These are phyloP conservation scores for Sordariomycetes sp. DNA, from an alignment of 2,329 filamentous ascomycete species.

Conservation along the genomic window DNA sequence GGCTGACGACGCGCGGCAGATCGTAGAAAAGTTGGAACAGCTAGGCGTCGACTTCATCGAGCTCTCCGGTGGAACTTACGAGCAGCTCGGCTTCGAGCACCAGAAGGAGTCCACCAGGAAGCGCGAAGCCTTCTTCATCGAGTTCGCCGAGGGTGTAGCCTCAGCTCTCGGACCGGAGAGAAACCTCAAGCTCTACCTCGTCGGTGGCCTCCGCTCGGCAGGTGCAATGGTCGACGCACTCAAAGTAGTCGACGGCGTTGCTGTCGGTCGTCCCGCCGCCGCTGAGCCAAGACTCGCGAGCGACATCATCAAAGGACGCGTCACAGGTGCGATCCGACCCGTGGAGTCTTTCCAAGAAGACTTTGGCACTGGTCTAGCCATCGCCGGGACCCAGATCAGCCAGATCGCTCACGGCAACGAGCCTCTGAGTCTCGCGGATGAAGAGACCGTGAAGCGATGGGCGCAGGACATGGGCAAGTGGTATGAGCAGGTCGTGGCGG, in stretches of 20 bases:
- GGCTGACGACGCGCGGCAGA: slow-evolving; percentile 37
- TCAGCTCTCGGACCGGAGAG: slow-evolving; percentile 16
- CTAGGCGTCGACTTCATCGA: slow-evolving; percentile 49
- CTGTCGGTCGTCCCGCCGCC: slow-evolving; percentile 32
- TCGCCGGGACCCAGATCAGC: slow-evolving; percentile 9
- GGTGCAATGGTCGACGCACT: slow-evolving; percentile 50
- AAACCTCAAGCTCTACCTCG: slow-evolving; percentile 49
- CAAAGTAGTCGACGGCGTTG: slow-evolving; percentile 48
- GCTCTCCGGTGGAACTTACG: slow-evolving; percentile 51
- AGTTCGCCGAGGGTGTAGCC: slow-evolving; percentile 46
- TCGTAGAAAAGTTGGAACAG: slow-evolving; percentile 35
- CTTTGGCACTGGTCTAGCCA: not conserved
- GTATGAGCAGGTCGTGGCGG: slow-evolving; percentile 11
- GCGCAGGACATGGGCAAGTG: slow-evolving; percentile 12
- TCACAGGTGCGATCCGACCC: slow-evolving; percentile 10
- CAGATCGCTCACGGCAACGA: slow-evolving; percentile 12
- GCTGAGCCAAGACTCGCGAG: slow-evolving; percentile 21
- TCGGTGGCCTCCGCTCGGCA: slow-evolving; percentile 46
- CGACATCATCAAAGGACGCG: slow-evolving; percentile 15
- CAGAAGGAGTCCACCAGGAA: slow-evolving; percentile 43
- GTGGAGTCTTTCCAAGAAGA: slow-evolving; percentile 8
- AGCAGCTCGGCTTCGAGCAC: slow-evolving; percentile 40
- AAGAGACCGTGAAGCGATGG: slow-evolving; percentile 9
- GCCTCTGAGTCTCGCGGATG: slow-evolving; percentile 16
- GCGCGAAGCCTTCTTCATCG: slow-evolving; percentile 51